Base-by-base conservation (phyloP, 192 early-diverging fungal genomes). In the Funneliformis mosseae region DNA sequence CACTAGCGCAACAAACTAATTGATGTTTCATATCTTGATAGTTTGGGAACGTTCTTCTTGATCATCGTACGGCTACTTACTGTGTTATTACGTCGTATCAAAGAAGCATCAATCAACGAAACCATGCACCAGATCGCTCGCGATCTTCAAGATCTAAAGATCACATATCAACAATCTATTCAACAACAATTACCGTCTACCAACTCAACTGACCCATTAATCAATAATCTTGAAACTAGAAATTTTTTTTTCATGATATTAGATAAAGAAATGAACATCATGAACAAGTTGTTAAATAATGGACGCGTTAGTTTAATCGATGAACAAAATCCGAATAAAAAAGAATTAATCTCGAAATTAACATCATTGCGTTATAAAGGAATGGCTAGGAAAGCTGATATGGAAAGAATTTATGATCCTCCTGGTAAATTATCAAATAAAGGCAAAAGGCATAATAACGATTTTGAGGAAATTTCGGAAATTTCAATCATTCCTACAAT, bases 361-460 rank as follows among this genome's bases (percentile, higher is more conserved):
- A 33, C 33, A 33, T 33, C 33, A 33, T 33, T 33, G 3, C 33
- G 33, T 33, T 33, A 33, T 33, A 33, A 33, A 2, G 33, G 3
- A 33, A 33, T 33, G 33, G 33, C 33, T 14, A 50, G 48, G 18
- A 50, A 50, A 3, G 14, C 48, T 50, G 48, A 50, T 50, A 4
- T 18, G 12, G 18, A 3, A 18, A 50, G 48, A 50, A 8, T 3
- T 18, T 50, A 50, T 50, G 48, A 50, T 18, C 48, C 48, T 5
- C 48, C 48, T 16, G 89, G 89, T 1, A 42, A 68, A 2, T 73
- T 87, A 3, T 87, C 86, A 2, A 9, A 61, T 12, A 1, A 83
- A n/a, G 86, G 84, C 0, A 83, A 69, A 5, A 76, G 89, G 1
- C 90, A 92, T 74, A 87, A 89, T 83, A 92, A 92, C 78, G 90